Base-by-base conservation (phyloP, 2,329 filamentous ascomycete genomes). In the Corinectria fuckeliana region DNA sequence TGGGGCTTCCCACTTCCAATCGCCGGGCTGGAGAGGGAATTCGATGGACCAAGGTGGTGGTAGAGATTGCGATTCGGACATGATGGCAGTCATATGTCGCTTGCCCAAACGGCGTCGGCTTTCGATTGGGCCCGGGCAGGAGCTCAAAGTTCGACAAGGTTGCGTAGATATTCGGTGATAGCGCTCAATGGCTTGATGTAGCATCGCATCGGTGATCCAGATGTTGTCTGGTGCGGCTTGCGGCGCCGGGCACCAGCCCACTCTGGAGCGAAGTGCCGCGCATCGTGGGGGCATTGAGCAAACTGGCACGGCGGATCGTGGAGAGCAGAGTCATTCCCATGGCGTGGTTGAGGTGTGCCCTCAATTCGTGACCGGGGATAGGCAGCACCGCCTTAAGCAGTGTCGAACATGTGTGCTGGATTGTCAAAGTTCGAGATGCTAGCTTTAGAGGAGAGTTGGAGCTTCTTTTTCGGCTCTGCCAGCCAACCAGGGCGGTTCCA, bases 1-100 rank as follows among this genome's bases (percentile, higher is more conserved):
- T 8, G 85, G 84, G 8, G 84, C 76, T 34, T 80, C 72, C 85
- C 85, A 87, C 45, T 76, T 75, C 82, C 82, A 84, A 52, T 79
- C 72, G 3, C 76, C 78, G 36, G 83, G 69, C 50, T 81, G 78
- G 5, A 78, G 71, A 1, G 79, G 72, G 21, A 78, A 74, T 11
- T 79, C 75, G 44, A 84, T 76, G 0, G 78, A 76, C 84, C 83
- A 86, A 6, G 76, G 69, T 2, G 79, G 76, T 14, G 77, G 71
- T 16, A 73, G 74, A 7, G 74, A 66, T 4, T 70, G 68, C 20
- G 78, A 70, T 8, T 75, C 69, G 23, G 80, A 77, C 54, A 81
- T 74, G 58, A 84, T 71, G 50, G 79, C 83, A 18, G 80, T 82
- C 78, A 87, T 84, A 50, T 79, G 80, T 55, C 85, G 80, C 69